Evolutionary conservation across 345 rosid species (phyloP).

Genomic region (Melaleuca quinquenervia): DNA sequence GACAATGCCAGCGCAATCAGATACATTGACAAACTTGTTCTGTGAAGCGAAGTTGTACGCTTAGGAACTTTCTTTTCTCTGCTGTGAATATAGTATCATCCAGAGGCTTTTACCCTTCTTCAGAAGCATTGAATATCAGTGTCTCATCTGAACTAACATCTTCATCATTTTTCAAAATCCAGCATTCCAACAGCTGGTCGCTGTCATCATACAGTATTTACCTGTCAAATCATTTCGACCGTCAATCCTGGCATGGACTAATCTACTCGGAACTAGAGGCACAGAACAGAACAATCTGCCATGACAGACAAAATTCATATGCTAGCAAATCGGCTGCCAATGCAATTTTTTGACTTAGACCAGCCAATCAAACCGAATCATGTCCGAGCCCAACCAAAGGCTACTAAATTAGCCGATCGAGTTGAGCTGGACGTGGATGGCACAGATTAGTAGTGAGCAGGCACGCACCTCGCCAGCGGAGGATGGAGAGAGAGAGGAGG

Average conservation of each 20-base stretch:
- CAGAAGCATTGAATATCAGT: constrained; percentile 50
- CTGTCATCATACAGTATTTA: constrained; percentile 57
- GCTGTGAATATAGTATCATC: neutral
- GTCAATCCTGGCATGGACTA: neutral
- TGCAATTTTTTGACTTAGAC: neutral
- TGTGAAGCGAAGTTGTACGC: constrained; percentile 4
- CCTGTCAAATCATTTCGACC: constrained; percentile 14
- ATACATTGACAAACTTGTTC: constrained; percentile 25
- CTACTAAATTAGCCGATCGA: neutral
- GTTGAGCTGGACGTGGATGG: neutral
- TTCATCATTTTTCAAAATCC: constrained; percentile 51
- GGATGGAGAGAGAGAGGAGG: constrained; percentile 40
- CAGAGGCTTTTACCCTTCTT: constrained; percentile 11
- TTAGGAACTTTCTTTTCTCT: no score
- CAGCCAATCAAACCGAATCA: no score
- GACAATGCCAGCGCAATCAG: constrained; percentile 29
- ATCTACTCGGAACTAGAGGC: neutral
- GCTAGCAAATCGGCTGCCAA: neutral
- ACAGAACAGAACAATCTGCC: neutral
- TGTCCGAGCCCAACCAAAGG: neutral
- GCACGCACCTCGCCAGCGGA: constrained; percentile 36
- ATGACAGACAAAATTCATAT: no score
- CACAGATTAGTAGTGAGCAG: neutral
- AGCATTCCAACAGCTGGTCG: constrained; percentile 53
- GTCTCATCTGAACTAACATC: constrained; percentile 35